phyloP scores from a whole-genome alignment of 768 basidiomycete genomes.

The Lactarius vividus region DNA sequence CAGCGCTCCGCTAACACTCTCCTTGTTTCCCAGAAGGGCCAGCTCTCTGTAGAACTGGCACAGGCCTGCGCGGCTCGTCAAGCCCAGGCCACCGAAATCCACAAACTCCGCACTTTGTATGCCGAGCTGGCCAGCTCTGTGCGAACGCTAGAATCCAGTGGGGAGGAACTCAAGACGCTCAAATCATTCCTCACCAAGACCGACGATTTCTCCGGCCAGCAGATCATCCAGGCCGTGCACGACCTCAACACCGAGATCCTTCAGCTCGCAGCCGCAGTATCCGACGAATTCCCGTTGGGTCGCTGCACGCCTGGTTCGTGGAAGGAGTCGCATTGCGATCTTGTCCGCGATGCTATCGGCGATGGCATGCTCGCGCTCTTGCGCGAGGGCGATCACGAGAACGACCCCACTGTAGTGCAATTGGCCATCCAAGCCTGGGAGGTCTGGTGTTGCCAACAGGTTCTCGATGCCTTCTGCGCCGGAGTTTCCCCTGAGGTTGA shows the following conservation, averaged over 20 bases:
- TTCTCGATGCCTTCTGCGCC: slow-evolving; percentile 36
- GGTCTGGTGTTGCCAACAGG: slow-evolving; percentile 35
- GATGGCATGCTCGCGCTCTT: slow-evolving; percentile 33
- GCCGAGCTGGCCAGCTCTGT: slow-evolving; percentile 29
- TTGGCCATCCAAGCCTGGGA: slow-evolving; percentile 40
- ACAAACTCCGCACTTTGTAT: slow-evolving; percentile 31
- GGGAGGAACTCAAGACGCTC: slow-evolving; percentile 35
- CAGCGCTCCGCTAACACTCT: slow-evolving; percentile 23
- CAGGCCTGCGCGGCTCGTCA: slow-evolving; percentile 18
- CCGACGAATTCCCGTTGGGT: slow-evolving; percentile 34
- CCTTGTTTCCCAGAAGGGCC: slow-evolving; percentile 27
- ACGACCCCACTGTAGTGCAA: slow-evolving; percentile 38
- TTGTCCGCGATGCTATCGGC: slow-evolving; percentile 33
- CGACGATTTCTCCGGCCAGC: slow-evolving; percentile 37
- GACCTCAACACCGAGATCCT: slow-evolving; percentile 38
- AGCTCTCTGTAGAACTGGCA: slow-evolving; percentile 23
- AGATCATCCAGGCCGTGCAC: slow-evolving; percentile 36
- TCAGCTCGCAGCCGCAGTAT: slow-evolving; percentile 36
- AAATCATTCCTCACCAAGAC: slow-evolving; percentile 38
- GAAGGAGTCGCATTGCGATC: slow-evolving; percentile 32
- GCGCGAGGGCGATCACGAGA: slow-evolving; percentile 32
- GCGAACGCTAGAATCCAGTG: slow-evolving; percentile 26
- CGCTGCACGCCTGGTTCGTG: slow-evolving; percentile 28
- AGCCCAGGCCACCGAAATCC: slow-evolving; percentile 22
- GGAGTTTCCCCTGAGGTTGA: slow-evolving; percentile 35